phyloP scores from a whole-genome alignment of 2,329 filamentous ascomycete species.

The Mariannaea sp. region DNA sequence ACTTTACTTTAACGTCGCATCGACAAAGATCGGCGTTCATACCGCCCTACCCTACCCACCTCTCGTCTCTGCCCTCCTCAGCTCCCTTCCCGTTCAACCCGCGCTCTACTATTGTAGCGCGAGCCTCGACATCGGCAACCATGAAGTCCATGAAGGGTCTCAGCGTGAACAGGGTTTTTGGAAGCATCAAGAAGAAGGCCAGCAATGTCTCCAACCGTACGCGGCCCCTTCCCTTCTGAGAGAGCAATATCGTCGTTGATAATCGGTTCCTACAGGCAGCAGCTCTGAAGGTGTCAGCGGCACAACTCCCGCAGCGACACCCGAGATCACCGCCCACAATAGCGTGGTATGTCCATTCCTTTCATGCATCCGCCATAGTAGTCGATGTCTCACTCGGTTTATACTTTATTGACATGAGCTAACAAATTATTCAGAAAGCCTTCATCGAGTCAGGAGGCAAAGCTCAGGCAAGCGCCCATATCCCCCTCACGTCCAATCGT shows the following conservation, averaged over 20 bases:
- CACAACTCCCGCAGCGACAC: conserved; percentile 57
- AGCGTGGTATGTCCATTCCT: conserved; percentile 64
- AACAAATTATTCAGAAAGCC: conserved; percentile 59
- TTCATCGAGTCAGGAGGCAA: conserved; percentile 80
- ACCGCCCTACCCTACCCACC: conserved; percentile 9
- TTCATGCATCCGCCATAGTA: conserved; percentile 9
- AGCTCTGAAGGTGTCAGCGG: conserved; percentile 19
- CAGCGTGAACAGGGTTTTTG: conserved; percentile 61
- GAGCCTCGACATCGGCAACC: conserved; percentile 27
- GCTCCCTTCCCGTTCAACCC: conserved; percentile 19
- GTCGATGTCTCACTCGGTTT: conserved; percentile 5
- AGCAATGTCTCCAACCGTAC: conserved; percentile 36
- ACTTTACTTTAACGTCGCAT: conserved; percentile 2
- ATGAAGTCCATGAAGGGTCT: conserved; percentile 58
- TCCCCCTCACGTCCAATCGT: neutral
- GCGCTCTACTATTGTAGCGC: conserved; percentile 30
- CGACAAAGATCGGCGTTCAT: too few relatives aligned
- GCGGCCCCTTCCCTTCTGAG: conserved; percentile 12
- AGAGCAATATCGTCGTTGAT: too few relatives aligned
- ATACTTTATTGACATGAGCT: conserved; percentile 23
- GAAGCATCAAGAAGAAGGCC: conserved; percentile 57
- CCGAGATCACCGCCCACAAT: conserved; percentile 68
- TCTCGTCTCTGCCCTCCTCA: conserved; percentile 2
- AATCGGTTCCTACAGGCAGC: conserved; percentile 10
- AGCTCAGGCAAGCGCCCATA: conserved; percentile 52